Evolutionary conservation across 179 eudicot genomes (phyloP).

Genomic region (Nepenthes alata): DNA sequence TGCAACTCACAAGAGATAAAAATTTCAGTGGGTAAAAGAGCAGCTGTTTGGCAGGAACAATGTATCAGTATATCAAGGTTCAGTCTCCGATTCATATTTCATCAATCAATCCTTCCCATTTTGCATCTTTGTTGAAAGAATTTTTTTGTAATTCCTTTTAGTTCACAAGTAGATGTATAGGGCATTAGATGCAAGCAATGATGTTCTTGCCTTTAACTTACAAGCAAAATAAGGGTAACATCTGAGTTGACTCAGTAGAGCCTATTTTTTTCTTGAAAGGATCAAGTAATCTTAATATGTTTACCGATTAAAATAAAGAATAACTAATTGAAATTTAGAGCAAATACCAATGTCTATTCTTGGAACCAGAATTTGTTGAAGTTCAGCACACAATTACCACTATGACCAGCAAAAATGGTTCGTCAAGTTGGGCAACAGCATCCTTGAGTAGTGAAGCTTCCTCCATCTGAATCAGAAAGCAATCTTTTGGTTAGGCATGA

Average conservation of each 20-base stretch:
- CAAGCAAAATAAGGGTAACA: not conserved
- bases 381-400: constrained; percentile 99
- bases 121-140: not conserved
- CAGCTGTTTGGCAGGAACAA: not conserved
- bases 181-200: too few species aligned
- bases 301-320: not conserved
- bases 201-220: not conserved
- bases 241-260: constrained; percentile 5
- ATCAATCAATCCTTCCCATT: constrained; percentile 5
- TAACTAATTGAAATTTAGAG: constrained; percentile 58
- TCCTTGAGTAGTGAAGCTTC: constrained; percentile 91
- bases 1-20: too few species aligned
- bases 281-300: not conserved
- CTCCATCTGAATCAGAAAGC: constrained; percentile 57
- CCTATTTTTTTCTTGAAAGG: constrained; percentile 2
- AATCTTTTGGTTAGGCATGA: constrained; percentile 6
- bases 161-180: too few species aligned
- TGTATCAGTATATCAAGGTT: constrained; percentile 3
- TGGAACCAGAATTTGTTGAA: constrained; percentile 94
- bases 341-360: constrained; percentile 83
- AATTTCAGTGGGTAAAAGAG: too few species aligned
- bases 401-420: constrained; percentile 96
- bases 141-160: not conserved
- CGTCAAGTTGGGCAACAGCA: constrained; percentile 87
- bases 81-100: not conserved